Percentiles rank a stretch among this genome's conserved stretches.
Conservation (phyloP, 1,284 basidiomycete genomes). For the Rhizoctonia solani region DNA sequence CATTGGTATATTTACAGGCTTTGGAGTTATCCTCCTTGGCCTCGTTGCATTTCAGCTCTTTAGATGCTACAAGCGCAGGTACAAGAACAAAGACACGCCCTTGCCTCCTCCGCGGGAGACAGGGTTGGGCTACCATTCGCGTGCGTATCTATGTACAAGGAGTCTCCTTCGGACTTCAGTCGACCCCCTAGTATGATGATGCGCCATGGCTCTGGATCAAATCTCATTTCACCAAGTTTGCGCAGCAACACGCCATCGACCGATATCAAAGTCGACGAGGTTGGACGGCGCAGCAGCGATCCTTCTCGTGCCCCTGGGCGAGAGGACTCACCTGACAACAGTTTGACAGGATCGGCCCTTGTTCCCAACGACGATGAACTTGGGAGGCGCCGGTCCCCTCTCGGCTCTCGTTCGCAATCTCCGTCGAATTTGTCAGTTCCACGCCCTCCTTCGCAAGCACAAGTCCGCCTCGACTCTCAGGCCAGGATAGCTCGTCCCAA, state of each 20-base stretch:
- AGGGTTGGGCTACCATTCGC: conserved; percentile 7
- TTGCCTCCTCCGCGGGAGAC: conserved; percentile 17
- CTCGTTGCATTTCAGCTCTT: conserved; percentile 8
- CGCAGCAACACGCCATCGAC: conserved; percentile 14
- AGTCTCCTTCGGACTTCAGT: conserved; percentile 7
- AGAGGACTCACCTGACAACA: conserved; percentile 1
- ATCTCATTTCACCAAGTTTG: conserved; percentile 2
- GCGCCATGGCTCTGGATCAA: conserved; percentile 17
- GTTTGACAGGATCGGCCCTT: not conserved
- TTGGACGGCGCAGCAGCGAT: not conserved
- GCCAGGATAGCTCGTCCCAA: conserved; percentile 78
- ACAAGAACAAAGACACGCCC: not conserved
- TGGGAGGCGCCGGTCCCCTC: not conserved
- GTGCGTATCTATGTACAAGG: conserved; percentile 19
- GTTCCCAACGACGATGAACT: conserved; percentile 9
- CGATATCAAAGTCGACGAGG: not conserved
- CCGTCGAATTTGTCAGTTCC: not conserved
- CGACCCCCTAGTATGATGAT: conserved; percentile 10
- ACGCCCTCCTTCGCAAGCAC: conserved; percentile 14
- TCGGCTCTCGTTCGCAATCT: not conserved
- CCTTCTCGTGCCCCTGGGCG: not conserved
- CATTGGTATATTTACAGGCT: conserved; percentile 4
- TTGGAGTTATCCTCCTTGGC: conserved; percentile 11
- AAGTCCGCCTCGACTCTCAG: conserved; percentile 5
- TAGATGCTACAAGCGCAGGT: conserved; percentile 16